Evolutionary conservation across 129 eudicot genomes (phyloP).

Genomic region (Helichrysum umbraculigerum): DNA sequence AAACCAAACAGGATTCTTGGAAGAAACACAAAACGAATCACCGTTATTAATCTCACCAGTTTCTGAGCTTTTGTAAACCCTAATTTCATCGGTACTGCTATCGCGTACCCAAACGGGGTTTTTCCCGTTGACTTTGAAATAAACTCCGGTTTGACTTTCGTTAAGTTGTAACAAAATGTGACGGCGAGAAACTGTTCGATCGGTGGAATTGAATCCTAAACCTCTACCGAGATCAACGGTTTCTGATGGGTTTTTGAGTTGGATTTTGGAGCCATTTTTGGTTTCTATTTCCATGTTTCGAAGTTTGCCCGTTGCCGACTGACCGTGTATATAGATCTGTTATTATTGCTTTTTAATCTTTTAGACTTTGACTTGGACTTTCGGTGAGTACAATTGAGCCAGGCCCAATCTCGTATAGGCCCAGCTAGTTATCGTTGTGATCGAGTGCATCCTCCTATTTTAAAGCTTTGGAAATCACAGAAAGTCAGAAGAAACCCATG

Average conservation of each 20-base stretch:
- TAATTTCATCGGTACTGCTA: slow-evolving; percentile 31
- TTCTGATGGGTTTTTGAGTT: slow-evolving; percentile 29
- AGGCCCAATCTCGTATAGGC: background rate
- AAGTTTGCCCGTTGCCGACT: slow-evolving; percentile 11
- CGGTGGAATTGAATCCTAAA: slow-evolving; percentile 39
- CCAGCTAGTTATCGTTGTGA: background rate
- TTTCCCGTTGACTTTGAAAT: slow-evolving; percentile 63
- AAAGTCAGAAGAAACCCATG: background rate
- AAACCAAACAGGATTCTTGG: slow-evolving; percentile 69
- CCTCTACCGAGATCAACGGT: slow-evolving; percentile 52
- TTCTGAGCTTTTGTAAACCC: slow-evolving; percentile 47
- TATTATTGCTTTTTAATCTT: background rate
- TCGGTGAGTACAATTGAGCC: background rate
- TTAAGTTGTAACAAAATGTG: slow-evolving; percentile 50
- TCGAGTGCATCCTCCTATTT: background rate
- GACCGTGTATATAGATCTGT: background rate
- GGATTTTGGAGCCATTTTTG: slow-evolving; percentile 48
- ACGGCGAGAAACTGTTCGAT: slow-evolving; percentile 71
- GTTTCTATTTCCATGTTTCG: slow-evolving; percentile 66
- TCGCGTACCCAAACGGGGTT: slow-evolving; percentile 65
- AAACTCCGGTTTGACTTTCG: slow-evolving; percentile 32
- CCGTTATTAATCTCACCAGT: slow-evolving; percentile 54
- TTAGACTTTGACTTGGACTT: background rate
- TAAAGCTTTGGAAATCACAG: background rate
- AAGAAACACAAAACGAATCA: slow-evolving; percentile 69